These are phyloP conservation scores for Aureobasidium sp. DNA, from an alignment of 2,329 filamentous ascomycete species.

Conservation along the genomic window DNA sequence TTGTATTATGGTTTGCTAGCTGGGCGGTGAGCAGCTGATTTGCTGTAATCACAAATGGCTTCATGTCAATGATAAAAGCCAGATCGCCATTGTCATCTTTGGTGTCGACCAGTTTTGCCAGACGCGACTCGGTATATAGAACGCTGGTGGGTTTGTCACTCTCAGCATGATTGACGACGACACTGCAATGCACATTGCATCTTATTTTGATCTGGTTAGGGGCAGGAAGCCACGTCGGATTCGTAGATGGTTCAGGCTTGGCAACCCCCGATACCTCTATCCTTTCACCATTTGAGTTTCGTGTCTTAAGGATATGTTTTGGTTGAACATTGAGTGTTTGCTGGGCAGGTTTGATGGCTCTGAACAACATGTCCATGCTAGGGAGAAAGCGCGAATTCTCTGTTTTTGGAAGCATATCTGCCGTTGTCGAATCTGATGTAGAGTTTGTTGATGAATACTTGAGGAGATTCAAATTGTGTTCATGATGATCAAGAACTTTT, in stretches of 20 bases:
- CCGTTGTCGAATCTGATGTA: background rate
- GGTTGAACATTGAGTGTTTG: background rate
- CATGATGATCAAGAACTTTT: conserved; percentile 24
- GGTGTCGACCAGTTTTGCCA: conserved; percentile 14
- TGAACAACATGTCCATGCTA: conserved; percentile 24
- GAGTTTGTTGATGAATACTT: background rate
- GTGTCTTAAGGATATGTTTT: background rate
- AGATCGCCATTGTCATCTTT: conserved; percentile 18
- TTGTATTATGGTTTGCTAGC: conserved; percentile 17
- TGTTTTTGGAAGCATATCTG: conserved; percentile 12
- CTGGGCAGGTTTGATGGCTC: conserved; percentile 14
- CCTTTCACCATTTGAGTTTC: background rate
- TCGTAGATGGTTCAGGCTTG: background rate
- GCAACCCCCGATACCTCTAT: background rate
- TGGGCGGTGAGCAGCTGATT: conserved; percentile 15
- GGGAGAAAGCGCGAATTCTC: conserved; percentile 24
- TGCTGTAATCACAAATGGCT: conserved; percentile 18
- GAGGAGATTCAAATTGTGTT: conserved; percentile 16
- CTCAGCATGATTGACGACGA: background rate
- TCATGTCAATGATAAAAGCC: conserved; percentile 22
- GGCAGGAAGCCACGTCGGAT: conserved; percentile 5
- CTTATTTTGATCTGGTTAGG: background rate
- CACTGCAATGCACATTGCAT: background rate
- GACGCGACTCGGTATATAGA: background rate
- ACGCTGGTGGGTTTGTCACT: background rate